phyloP scores from a whole-genome alignment of 805 yeast genomes.

The Starmerella riodocensis region DNA sequence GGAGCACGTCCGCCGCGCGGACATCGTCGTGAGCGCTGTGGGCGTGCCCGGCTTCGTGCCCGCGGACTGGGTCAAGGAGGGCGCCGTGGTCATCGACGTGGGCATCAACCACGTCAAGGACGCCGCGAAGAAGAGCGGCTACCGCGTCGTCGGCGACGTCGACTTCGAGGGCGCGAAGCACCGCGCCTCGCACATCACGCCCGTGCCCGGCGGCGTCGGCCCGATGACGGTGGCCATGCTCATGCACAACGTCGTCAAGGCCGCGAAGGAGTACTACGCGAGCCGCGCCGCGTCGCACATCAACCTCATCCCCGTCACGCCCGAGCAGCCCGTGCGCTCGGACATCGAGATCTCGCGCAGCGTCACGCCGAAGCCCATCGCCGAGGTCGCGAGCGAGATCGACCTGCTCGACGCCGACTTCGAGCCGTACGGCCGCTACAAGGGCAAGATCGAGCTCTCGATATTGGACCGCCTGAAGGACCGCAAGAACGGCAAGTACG shows the following conservation, averaged over 20 bases:
- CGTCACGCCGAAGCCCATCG: slow-evolving; percentile 74
- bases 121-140: slow-evolving; percentile 58
- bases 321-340: slow-evolving; percentile 64
- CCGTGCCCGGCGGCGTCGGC: slow-evolving; percentile 99
- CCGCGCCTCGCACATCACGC: slow-evolving; percentile 62
- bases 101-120: slow-evolving; percentile 86
- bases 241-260: slow-evolving; percentile 65
- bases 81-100: slow-evolving; percentile 84
- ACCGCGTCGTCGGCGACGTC: slow-evolving; percentile 82
- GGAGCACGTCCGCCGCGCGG: slow-evolving; percentile 51
- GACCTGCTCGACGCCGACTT: slow-evolving; percentile 70
- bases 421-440: slow-evolving; percentile 80
- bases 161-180: slow-evolving; percentile 53
- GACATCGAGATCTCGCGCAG: slow-evolving; percentile 82
- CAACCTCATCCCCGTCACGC: slow-evolving; percentile 42
- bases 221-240: slow-evolving; percentile 99
- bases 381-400: slow-evolving; percentile 61
- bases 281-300: slow-evolving; percentile 37
- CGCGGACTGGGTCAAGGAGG: slow-evolving; percentile 77
- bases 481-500: slow-evolving; percentile 66
- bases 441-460: slow-evolving; percentile 73
- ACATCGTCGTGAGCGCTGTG: slow-evolving; percentile 85
- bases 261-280: slow-evolving; percentile 51
- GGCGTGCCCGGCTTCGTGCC: slow-evolving; percentile 74
- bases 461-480: slow-evolving; percentile 53